phyloP scores from a whole-genome alignment of 31 red algal species.

The Porphyra umbilicalis region DNA sequence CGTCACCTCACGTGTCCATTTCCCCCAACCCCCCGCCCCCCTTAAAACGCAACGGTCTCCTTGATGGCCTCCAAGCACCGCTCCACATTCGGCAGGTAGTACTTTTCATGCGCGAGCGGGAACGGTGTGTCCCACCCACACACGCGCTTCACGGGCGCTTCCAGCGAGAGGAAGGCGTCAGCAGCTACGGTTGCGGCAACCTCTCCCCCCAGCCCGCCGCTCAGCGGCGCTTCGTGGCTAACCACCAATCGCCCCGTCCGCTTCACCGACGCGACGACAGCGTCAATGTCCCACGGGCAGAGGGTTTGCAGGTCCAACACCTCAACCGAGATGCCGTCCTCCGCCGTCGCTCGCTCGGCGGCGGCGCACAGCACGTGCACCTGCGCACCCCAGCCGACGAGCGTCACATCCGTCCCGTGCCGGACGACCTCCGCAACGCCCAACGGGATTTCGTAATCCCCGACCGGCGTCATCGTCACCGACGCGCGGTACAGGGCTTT shows the following conservation, averaged over 20 bases:
- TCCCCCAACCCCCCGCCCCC: too few relatives aligned
- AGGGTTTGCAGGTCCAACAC: slow-evolving; percentile 58
- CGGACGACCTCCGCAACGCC: slow-evolving; percentile 29
- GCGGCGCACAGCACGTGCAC: slow-evolving; percentile 31
- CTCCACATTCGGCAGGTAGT: slow-evolving; percentile 23
- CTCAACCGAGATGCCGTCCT: slow-evolving; percentile 24
- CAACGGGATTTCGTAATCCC: slow-evolving; percentile 43
- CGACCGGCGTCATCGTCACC: slow-evolving; percentile 29
- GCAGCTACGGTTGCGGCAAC: slow-evolving; percentile 47
- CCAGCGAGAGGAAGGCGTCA: slow-evolving; percentile 33
- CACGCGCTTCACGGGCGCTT: slow-evolving; percentile 43
- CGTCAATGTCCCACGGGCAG: slow-evolving; percentile 43
- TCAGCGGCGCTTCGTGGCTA: slow-evolving; percentile 45
- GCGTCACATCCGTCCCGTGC: slow-evolving; percentile 41
- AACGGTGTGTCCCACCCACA: slow-evolving; percentile 63
- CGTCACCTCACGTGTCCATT: too few relatives aligned
- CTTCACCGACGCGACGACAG: slow-evolving; percentile 23
- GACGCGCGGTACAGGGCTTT: slow-evolving; percentile 46
- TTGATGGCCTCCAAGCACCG: slow-evolving; percentile 9
- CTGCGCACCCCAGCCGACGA: slow-evolving; percentile 46
- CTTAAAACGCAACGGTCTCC: background rate
- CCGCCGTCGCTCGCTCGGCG: slow-evolving; percentile 11
- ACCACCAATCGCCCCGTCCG: slow-evolving; percentile 47
- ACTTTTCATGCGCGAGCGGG: slow-evolving; percentile 38
- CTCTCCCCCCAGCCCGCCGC: slow-evolving; percentile 60